Evolutionary conservation across 179 eudicot genomes (phyloP), one percentile per base, ranked within the genome.

Genomic region (Drosera spatulata): DNA sequence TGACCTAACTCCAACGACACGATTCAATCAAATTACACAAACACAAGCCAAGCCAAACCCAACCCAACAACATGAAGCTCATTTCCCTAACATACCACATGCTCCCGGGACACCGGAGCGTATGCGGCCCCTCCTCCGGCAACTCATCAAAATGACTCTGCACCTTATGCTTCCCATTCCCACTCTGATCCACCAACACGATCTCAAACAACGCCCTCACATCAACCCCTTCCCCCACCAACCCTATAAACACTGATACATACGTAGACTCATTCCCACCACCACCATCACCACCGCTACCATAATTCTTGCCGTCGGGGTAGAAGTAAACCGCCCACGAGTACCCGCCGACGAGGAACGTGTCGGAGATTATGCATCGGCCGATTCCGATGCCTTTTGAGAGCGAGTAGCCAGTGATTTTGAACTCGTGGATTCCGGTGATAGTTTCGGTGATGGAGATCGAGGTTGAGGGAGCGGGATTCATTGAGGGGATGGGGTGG

Each of bases 201-300:
- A 87, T 49, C 73, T 85, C 93, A 48, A 85, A 85, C 47, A 85
- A 59, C 10, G 88, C 88, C 68, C 91, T 68, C 54, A 85, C 93
- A 68, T 85, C 86, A 0, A 79, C 73, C 4, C 83, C 95, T 15
- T 85, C 91, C 10, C 88, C 80, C 1, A 87, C 91, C 39, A 88
- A 67, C 2, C 93, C 88, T 12, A 88, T 85, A 50, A 88, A 88
- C 62, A 88, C 46, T 40, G 96, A 88, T 0, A 83, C 93, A 54
- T 83, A 79, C 6, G 71, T 22, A 0, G 80, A 22, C 33, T 22
- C 33, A 22, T 22, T 22, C 33, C 33, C 33, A 22, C 33, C 33
- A 22, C 33, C 61, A 60, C 80, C 80, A 66, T 83, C 93, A 53
- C 83, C 93, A 40, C 11, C 10, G 53, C 53, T 50, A 8, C 10